Base-by-base conservation (phyloP, 164 flowering plant species). In the Santalum album region DNA sequence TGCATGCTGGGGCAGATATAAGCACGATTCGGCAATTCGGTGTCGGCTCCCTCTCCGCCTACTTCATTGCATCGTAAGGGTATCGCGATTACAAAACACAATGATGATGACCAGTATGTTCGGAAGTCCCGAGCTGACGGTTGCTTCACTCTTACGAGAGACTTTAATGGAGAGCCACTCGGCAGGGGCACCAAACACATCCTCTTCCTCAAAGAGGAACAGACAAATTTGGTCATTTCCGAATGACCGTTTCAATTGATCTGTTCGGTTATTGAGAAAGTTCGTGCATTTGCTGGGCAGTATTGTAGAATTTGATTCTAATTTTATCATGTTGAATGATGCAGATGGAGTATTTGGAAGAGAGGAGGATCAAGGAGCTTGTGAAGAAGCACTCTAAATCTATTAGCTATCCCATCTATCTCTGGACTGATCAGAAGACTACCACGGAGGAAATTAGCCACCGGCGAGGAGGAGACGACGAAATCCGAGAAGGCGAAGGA, bases 81-180 rank as follows among this genome's bases (percentile, higher is more conserved):
- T 82, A 66, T 79, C 29, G 87, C 79, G 44, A 77, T 82, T 1
- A 69, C 87, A 7, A 82, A 82, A 63, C 87, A 82, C 69, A 79
- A 77, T 34, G 87, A 79, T 16, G 87, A 82, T 25, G 87, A 82
- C 51, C 83, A 78, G 59, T 81, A 81, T 65, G 51, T 78, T 0
- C 78, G 87, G 87, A 82, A 81, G 58, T 81, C 87, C 0, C 84
- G 78, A 21, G 87, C 87, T 32, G 87, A 82, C 51, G 87, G 87
- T 17, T 81, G 84, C 20, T 82, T 79, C 72, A 82, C 87, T 6
- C 78, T 82, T 0, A 82, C 80, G 0, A 77, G 84, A 62, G 87
- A 82, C 50, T 76, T 70, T 1, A 42, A 49, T 49, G 83, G 80
- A 0, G 87, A 82, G 59, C 78, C 36, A 2, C 75, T 82, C 29